Evolutionary conservation across 192 early-diverging fungal species (phyloP).

Genomic region (Coemansia sp.): DNA sequence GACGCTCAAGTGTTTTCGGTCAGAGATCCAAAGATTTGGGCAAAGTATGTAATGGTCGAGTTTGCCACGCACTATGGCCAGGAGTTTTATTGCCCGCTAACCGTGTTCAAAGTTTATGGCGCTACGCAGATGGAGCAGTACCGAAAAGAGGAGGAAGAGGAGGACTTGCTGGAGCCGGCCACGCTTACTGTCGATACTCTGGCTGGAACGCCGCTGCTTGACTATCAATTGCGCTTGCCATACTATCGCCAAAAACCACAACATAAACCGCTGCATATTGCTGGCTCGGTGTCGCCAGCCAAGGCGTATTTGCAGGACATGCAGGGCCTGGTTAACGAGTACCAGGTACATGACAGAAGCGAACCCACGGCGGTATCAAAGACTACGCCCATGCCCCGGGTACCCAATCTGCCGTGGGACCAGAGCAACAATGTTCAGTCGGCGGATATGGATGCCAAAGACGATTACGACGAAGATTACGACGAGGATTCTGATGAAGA

Average conservation of each 20-base stretch:
- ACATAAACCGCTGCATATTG: conserved; percentile 30
- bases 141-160: conserved; percentile 59
- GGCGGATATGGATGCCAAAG: conserved; percentile 16
- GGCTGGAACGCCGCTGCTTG: conserved; percentile 23
- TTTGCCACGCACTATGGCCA: conserved; percentile 85
- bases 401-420: conserved; percentile 43
- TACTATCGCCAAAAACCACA: conserved; percentile 23
- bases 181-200: conserved; percentile 38
- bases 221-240: conserved; percentile 31
- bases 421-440: conserved; percentile 11
- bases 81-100: conserved; percentile 94
- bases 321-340: conserved; percentile 40
- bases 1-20: conserved; percentile 89
- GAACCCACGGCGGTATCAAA: conserved; percentile 14
- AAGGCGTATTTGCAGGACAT: conserved; percentile 49
- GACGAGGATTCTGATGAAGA: conserved; percentile 12
- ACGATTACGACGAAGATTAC: conserved; percentile 37
- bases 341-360: conserved; percentile 20
- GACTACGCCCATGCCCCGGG: conserved; percentile 32
- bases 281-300: conserved; percentile 24
- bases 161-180: conserved; percentile 39
- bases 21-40: conserved; percentile 70
- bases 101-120: conserved; percentile 82
- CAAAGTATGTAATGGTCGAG: conserved; percentile 84
- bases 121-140: conserved; percentile 91